Evolutionary conservation across 2,329 filamentous ascomycete genomes (phyloP), one percentile per base, ranked within the genome.

Genomic region (Pyricularia pennisetigena): DNA sequence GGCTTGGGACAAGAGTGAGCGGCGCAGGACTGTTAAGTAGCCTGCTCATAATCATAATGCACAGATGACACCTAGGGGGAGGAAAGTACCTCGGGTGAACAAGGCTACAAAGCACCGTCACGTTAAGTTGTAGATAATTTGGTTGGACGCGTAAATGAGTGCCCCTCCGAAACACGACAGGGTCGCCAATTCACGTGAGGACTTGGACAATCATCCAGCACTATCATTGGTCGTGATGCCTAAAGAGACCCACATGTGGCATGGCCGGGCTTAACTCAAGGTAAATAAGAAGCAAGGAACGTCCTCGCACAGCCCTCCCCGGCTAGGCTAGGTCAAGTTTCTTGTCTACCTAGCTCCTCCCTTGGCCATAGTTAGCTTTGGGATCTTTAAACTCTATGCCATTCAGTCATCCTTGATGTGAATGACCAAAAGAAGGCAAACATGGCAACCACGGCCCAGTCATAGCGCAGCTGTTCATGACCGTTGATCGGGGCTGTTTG

Each of bases 1-100:
- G 12, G 12, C 10, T 28, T n/a, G 41, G 7, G 23, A 12, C 16
- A n/a, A 49, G 16, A 26, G 41, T 29, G 26, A 57, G 65, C 41
- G 65, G 24, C 32, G 16, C 65, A 57, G 20, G 35, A 54, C 65
- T 57, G n/a, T 66, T 66, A 66, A 30, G 26, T 66, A 66, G 35
- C 23, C 59, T 28, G 23, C 26, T 16, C 41, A 26, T 14, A 26
- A 61, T 16, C 41, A 26, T 14, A 26, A 61, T 28, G 41, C 24
- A n/a, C 65, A 49, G n/a, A 16, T 35, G 65, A 32, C 24, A 41
- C 35, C 23, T 41, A 66, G 32, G 65, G 28, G 69, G 67, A 68
- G 69, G 71, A 70, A 70, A 72, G 65, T 61, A 67, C 28, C 68
- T 68, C 71, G 71, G 24, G 54, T 64, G 57, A 66, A 65, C 65